Base-by-base conservation (phyloP, 164 flowering plant species). In the Kingdonia uniflora region DNA sequence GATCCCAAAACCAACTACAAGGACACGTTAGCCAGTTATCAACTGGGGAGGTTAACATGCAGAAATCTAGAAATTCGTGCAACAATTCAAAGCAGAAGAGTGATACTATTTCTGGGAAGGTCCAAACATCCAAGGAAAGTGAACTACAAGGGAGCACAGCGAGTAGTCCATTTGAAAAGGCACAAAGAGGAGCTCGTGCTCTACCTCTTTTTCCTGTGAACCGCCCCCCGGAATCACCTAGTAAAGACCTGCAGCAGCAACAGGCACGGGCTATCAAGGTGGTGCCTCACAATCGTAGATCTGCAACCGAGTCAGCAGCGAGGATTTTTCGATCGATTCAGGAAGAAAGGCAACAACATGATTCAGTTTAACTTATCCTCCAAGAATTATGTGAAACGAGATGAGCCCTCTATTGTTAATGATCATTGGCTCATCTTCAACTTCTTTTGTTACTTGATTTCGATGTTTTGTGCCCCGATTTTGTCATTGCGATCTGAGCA, bases 281-380 rank as follows among this genome's bases (percentile, higher is more conserved):
- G 55, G 88, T 84, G 37, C 97, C 95, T 15, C 94, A 74, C 56
- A 84, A 80, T 62, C 75, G 75, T 5, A 70, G 73, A 64, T 69
- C 77, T 39, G 94, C 95, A 11, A 69, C 80, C 24, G 95, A 82
- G 63, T 79, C 94, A 17, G 97, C 85, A 19, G 88, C 88, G 7
- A 70, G 94, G 49, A 86, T 90, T 42, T 84, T 90, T 60, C 73
- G 23, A 61, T 87, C 81, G 8, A 90, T 90, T 68, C 88, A 90
- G 59, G 76, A 80, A 69, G 95, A 77, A 42, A 75, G 94, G 55
- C 70, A 70, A 61, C 89, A 80, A 54, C 53, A 63, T 59, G 87
- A 75, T 49, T 58, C 50, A 1, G 35, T 21, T 47, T 17, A 45
- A 45, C 23, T 21, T 20, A 11, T 20, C n/a, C 26, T 47, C 15